Conservation (phyloP, 2,329 filamentous ascomycete species). For the Apiospora saccharicola region DNA sequence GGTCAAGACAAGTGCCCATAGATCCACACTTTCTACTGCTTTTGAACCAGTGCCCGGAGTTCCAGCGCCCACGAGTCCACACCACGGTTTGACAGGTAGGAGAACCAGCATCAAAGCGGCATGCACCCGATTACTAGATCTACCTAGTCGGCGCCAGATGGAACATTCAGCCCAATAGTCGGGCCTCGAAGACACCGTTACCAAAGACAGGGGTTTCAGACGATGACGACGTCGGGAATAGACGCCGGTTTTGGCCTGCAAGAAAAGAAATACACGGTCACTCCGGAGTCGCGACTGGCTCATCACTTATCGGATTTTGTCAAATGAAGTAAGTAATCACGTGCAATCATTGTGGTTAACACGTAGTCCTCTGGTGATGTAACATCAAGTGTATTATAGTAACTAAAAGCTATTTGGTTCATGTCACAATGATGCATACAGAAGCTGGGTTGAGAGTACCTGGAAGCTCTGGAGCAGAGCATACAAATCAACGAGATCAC, state of each 20-base stretch:
- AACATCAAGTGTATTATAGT: background rate
- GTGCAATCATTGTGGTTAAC: background rate
- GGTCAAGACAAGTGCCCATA: background rate
- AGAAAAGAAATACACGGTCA: too few species aligned
- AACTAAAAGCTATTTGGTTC: background rate
- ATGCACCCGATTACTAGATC: background rate
- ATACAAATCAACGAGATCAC: background rate
- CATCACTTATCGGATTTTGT: background rate
- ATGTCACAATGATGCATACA: background rate
- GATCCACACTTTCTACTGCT: background rate
- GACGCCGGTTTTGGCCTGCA: background rate
- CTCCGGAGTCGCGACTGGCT: background rate
- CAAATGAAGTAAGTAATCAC: background rate
- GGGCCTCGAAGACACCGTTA: background rate
- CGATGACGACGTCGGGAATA: background rate
- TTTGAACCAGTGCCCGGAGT: background rate
- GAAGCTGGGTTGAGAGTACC: background rate
- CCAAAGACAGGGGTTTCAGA: background rate
- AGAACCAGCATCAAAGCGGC: constrained; percentile 2
- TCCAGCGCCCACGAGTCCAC: background rate
- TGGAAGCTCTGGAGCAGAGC: background rate
- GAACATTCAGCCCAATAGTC: background rate
- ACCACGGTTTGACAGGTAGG: constrained; percentile 4
- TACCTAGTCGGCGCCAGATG: constrained; percentile 19
- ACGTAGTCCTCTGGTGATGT: too few species aligned